phyloP scores from a whole-genome alignment of 768 basidiomycete genomes.

The Dentipellis sp. region DNA sequence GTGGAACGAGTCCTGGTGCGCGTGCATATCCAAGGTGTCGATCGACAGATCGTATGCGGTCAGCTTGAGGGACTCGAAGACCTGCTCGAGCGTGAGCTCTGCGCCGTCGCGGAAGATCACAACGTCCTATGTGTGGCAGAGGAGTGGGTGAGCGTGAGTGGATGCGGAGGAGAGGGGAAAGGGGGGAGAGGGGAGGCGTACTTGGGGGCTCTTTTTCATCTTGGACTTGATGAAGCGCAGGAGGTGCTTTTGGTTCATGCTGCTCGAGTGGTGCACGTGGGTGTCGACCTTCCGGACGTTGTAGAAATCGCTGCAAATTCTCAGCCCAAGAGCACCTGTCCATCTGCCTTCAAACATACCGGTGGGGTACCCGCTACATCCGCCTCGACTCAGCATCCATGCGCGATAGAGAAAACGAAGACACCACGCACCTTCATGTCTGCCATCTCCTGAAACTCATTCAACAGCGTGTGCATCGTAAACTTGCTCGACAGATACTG shows the following conservation, averaged over 20 bases:
- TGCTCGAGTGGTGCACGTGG: constrained; percentile 96
- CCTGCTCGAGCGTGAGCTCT: constrained; percentile 80
- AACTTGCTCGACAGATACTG: constrained; percentile 92
- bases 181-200: constrained; percentile 22
- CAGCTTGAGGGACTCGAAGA: constrained; percentile 92
- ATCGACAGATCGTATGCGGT: constrained; percentile 98
- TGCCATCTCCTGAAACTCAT: constrained; percentile 88
- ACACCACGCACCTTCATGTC: constrained; percentile 86
- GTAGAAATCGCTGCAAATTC: constrained; percentile 80
- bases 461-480: constrained; percentile 84
- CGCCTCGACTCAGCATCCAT: neutral
- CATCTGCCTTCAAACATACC: constrained; percentile 32
- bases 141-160: neutral
- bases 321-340: neutral
- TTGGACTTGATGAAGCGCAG: constrained; percentile 98
- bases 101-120: constrained; percentile 94
- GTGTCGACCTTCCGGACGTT: constrained; percentile 98
- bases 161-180: neutral
- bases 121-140: constrained; percentile 64
- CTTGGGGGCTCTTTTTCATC: constrained; percentile 83
- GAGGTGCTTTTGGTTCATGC: constrained; percentile 99
- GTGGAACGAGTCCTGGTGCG: constrained; percentile 96
- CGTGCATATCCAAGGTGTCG: constrained; percentile 99
- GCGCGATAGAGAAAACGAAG: neutral
- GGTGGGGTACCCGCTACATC: constrained; percentile 69